A percentile compares a stretch with the other conserved stretches of the same genome.
Evolutionary conservation across 2,329 filamentous ascomycete genomes (phyloP).

Genomic region (Ascochyta viciae-villosae): DNA sequence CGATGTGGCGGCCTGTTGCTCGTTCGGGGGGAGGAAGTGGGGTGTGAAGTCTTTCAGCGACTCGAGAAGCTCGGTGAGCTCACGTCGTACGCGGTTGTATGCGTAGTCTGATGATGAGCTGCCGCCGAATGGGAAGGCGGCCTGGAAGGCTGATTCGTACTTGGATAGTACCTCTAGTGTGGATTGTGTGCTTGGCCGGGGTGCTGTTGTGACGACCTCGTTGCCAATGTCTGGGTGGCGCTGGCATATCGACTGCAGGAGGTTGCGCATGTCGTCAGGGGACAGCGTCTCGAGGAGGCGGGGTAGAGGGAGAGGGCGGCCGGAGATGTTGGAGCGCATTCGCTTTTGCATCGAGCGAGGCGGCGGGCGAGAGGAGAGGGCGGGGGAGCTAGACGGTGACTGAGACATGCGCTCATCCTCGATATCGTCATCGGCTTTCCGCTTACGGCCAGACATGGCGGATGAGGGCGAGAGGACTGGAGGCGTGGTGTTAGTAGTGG

Average conservation of each 20-base stretch:
- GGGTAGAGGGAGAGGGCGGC: conserved; percentile 69
- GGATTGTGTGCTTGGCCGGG: conserved; percentile 82
- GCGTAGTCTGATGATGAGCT: conserved; percentile 88
- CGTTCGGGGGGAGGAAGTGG: conserved; percentile 91
- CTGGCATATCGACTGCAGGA: conserved; percentile 91
- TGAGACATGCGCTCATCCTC: conserved; percentile 87
- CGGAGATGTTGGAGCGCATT: conserved; percentile 71
- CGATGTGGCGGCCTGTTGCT: conserved; percentile 81
- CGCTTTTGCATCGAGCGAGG: conserved; percentile 64
- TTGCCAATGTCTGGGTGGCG: conserved; percentile 84
- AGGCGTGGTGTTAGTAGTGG: conserved; percentile 18
- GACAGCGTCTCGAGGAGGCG: conserved; percentile 95
- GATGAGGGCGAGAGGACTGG: conserved; percentile 47
- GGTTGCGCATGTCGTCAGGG: conserved; percentile 79
- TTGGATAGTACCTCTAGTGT: conserved; percentile 80
- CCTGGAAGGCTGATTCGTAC: conserved; percentile 80
- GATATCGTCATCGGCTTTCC: conserved; percentile 83
- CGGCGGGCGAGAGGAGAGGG: conserved; percentile 72
- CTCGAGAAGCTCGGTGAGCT: conserved; percentile 80
- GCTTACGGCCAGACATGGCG: conserved; percentile 68
- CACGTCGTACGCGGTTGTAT: conserved; percentile 89
- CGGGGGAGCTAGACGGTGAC: conserved; percentile 83
- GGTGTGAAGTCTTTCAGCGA: conserved; percentile 93
- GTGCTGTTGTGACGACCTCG: conserved; percentile 83
- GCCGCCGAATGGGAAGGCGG: conserved; percentile 84